A percentile compares a stretch with the other conserved stretches of the same genome.
Conservation (phyloP, 2,329 filamentous ascomycete species). For the Ophiocordyceps camponoti-leonardi region DNA sequence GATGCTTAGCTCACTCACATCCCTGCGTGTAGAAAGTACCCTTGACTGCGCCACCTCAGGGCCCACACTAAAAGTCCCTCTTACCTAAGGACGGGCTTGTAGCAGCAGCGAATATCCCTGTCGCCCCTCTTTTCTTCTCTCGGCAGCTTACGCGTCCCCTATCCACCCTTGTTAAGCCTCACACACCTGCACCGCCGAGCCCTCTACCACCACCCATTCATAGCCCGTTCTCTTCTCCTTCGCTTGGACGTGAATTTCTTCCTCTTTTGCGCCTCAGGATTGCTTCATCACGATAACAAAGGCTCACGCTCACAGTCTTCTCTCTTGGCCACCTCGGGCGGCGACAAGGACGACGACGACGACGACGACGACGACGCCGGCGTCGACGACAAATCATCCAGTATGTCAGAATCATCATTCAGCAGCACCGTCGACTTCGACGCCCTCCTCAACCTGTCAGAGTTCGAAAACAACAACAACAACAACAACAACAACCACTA, state of each 20-base stretch:
- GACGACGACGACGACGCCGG: too few species aligned
- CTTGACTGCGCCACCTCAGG: neutral
- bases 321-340: neutral
- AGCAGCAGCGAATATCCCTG: neutral
- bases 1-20: neutral
- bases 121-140: neutral
- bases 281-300: neutral
- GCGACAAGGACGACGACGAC: neutral
- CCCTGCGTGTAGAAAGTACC: neutral
- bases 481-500: too few species aligned
- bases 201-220: neutral
- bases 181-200: neutral
- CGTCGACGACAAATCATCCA: neutral
- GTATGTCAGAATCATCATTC: constrained; percentile 23
- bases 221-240: neutral
- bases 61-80: neutral
- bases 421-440: constrained; percentile 33
- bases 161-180: constrained; percentile 1
- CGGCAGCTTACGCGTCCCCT: constrained; percentile 11
- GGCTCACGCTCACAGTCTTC: too few species aligned
- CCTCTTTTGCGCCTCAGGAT: neutral
- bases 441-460: constrained; percentile 40
- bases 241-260: neutral
- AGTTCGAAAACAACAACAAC: constrained; percentile 46
- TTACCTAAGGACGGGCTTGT: neutral